phyloP scores from a whole-genome alignment of 768 basidiomycete genomes.

The Candolleomyces eurysporus region DNA sequence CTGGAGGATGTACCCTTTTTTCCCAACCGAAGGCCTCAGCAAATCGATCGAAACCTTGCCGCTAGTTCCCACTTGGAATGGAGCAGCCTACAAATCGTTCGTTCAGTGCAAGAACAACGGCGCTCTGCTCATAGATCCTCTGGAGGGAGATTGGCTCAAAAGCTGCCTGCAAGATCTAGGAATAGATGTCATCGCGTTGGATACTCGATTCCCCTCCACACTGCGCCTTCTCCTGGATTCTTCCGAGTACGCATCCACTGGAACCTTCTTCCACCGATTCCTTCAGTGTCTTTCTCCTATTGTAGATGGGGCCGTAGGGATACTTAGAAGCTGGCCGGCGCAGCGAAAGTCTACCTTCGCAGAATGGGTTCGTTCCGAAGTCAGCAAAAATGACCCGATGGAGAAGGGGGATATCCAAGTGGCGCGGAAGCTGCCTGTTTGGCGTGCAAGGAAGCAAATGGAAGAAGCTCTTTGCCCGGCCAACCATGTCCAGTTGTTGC shows the following conservation, averaged over 20 bases:
- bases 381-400: slow-evolving; percentile 10
- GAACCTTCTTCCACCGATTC: slow-evolving; percentile 18
- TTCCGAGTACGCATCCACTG: slow-evolving; percentile 14
- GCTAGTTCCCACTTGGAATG: slow-evolving; percentile 29
- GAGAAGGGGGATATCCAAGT: slow-evolving; percentile 12
- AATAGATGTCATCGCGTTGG: slow-evolving; percentile 20
- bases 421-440: slow-evolving; percentile 33
- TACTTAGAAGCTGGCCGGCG: slow-evolving; percentile 19
- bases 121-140: slow-evolving; percentile 22
- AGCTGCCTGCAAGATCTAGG: slow-evolving; percentile 19
- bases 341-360: slow-evolving; percentile 22
- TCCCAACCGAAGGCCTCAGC: slow-evolving; percentile 6
- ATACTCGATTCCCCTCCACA: slow-evolving; percentile 14
- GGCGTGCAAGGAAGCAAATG: slow-evolving; percentile 10
- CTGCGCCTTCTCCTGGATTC: slow-evolving; percentile 18
- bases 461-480: slow-evolving; percentile 3
- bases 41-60: slow-evolving; percentile 25
- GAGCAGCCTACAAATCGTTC: slow-evolving; percentile 30
- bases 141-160: slow-evolving; percentile 14
- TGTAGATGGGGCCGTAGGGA: slow-evolving; percentile 7
- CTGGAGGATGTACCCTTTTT: slow-evolving; percentile 23
- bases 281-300: slow-evolving; percentile 5
- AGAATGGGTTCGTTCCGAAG: slow-evolving; percentile 25
- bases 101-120: slow-evolving; percentile 21
- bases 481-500: slow-evolving; percentile 4